phyloP scores from a whole-genome alignment of 768 basidiomycete genomes.

The Mycena galericulata region DNA sequence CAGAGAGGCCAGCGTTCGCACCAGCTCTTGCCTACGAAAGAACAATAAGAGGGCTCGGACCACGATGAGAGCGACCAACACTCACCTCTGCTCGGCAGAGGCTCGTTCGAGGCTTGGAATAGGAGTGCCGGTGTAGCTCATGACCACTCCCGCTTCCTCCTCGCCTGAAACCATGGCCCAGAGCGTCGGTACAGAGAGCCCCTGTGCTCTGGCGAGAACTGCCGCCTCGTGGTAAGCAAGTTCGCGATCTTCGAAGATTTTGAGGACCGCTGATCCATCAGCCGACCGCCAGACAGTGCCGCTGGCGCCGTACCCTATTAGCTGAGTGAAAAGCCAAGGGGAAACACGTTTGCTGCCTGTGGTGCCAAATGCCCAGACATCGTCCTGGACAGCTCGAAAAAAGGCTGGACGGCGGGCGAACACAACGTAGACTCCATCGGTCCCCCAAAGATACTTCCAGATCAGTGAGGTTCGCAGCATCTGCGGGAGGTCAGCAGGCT shows the following conservation, averaged over 20 bases:
- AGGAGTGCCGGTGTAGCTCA: neutral
- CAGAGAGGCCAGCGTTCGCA: neutral
- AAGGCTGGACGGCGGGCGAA: neutral
- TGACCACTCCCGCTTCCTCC: neutral
- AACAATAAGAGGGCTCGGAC: too few relatives aligned
- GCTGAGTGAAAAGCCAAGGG: neutral
- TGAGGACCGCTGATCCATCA: neutral
- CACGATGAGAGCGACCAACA: too few relatives aligned
- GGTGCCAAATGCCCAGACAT: neutral
- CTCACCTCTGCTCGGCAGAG: too few relatives aligned
- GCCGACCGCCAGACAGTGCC: constrained; percentile 1
- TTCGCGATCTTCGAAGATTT: neutral
- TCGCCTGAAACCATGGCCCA: neutral
- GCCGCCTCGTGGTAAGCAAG: neutral
- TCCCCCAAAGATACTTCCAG: too few relatives aligned
- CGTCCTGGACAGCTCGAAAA: neutral
- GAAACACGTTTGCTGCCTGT: constrained; percentile 2
- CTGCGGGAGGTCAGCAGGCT: too few relatives aligned
- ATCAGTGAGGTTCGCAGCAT: too few relatives aligned
- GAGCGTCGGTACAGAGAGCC: neutral
- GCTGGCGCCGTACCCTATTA: neutral
- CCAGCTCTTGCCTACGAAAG: neutral
- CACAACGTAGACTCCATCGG: too few relatives aligned
- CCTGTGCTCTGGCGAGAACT: neutral
- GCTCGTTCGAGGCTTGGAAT: constrained; percentile 1